These are phyloP conservation scores for Trichoderma gracile DNA, from an alignment of 2,329 filamentous ascomycete species.

Conservation along the genomic window DNA sequence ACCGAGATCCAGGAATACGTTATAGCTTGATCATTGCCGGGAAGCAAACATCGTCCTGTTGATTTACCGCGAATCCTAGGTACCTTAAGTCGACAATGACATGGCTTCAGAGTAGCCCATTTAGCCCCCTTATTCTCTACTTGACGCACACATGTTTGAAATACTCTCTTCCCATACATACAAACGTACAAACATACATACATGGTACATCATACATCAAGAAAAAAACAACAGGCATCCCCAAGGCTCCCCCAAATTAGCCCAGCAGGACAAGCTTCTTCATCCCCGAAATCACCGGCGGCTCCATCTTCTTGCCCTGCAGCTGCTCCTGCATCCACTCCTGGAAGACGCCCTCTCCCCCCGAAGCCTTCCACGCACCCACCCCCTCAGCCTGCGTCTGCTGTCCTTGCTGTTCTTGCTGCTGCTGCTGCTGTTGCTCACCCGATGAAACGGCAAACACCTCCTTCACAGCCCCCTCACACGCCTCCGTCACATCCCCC, in stretches of 20 bases:
- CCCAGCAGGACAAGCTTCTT: conserved; percentile 54
- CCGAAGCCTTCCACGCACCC: conserved; percentile 42
- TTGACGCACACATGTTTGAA: too few relatives aligned
- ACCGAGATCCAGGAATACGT: too few relatives aligned
- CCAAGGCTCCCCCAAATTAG: conserved; percentile 38
- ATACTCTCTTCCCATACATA: too few relatives aligned
- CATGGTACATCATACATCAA: not conserved
- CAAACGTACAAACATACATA: too few relatives aligned
- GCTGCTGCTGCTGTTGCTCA: conserved; percentile 28
- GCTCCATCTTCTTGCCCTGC: conserved; percentile 47
- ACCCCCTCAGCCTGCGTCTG: conserved; percentile 29
- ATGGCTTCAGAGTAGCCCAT: too few relatives aligned
- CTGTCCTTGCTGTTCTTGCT: conserved; percentile 5
- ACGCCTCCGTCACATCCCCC: conserved; percentile 71
- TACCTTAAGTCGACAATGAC: too few relatives aligned
- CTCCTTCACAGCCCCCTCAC: conserved; percentile 65
- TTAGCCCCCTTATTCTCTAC: too few relatives aligned
- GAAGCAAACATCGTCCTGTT: too few relatives aligned
- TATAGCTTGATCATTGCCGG: too few relatives aligned
- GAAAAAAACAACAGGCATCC: too few relatives aligned
- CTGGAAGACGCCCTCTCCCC: conserved; percentile 54
- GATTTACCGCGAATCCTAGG: too few relatives aligned
- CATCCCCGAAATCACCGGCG: conserved; percentile 52
- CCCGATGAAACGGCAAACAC: conserved; percentile 56
- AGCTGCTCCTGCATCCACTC: conserved; percentile 48